These are phyloP conservation scores for Lepiota subincarnata DNA, from an alignment of 768 basidiomycete species.

Conservation along the genomic window DNA sequence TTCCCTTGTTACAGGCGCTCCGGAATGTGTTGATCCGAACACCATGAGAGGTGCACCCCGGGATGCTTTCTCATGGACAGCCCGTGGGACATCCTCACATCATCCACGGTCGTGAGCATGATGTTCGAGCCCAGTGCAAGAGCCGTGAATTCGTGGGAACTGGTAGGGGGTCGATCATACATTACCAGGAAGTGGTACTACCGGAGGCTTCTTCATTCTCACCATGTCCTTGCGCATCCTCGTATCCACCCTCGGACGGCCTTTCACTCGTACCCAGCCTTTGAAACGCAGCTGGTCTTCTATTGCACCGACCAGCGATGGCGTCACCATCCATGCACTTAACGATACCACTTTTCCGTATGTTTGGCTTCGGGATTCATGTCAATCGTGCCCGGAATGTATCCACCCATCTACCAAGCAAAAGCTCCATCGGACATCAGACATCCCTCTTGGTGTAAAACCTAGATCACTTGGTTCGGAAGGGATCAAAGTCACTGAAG, in stretches of 20 bases:
- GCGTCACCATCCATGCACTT: conserved; percentile 35
- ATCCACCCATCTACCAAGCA: conserved; percentile 78
- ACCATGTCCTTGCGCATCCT: background rate
- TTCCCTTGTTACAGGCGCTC: too few relatives aligned
- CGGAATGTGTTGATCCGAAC: too few relatives aligned
- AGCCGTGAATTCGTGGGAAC: too few relatives aligned
- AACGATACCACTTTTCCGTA: conserved; percentile 50
- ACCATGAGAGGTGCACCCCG: too few relatives aligned
- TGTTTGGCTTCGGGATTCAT: conserved; percentile 83
- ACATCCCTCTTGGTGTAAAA: conserved; percentile 48
- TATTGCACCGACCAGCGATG: conserved; percentile 21
- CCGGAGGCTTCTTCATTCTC: too few relatives aligned
- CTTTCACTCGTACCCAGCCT: background rate
- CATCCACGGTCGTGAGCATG: too few relatives aligned
- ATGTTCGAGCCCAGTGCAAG: too few relatives aligned
- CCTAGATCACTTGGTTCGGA: conserved; percentile 32
- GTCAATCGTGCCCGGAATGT: conserved; percentile 59
- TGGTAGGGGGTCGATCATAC: too few relatives aligned
- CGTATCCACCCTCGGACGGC: background rate
- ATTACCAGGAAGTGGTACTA: too few relatives aligned
- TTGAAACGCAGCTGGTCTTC: conserved; percentile 25
- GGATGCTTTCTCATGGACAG: too few relatives aligned
- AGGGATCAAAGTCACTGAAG: conserved; percentile 36
- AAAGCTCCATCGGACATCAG: conserved; percentile 68
- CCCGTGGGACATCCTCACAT: too few relatives aligned